Evolutionary conservation across 208 protist genomes (phyloP).

Genomic region (Crithidia mellificae): DNA sequence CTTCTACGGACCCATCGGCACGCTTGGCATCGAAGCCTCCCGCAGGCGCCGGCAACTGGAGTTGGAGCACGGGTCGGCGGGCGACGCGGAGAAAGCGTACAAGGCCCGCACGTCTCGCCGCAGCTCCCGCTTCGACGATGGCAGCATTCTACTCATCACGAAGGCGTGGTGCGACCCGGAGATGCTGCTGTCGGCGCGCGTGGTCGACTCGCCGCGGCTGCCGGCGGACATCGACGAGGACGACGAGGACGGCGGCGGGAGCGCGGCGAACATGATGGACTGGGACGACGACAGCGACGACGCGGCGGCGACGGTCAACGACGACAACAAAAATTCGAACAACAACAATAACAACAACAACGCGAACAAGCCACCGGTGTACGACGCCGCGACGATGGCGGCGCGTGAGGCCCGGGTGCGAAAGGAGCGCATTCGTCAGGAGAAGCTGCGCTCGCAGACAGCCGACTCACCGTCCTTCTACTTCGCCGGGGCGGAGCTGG

Average conservation of each 20-base stretch:
- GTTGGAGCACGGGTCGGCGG: conserved; percentile 22
- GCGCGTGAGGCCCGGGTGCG: conserved; percentile 12
- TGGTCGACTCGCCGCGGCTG: conserved; percentile 32
- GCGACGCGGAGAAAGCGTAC: conserved; percentile 37
- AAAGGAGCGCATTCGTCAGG: conserved; percentile 5
- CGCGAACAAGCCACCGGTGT: conserved; percentile 4
- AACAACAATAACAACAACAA: not conserved
- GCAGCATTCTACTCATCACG: conserved; percentile 29
- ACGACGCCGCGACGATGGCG: conserved; percentile 10
- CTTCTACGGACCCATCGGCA: conserved; percentile 51
- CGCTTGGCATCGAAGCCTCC: conserved; percentile 35
- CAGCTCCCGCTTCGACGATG: not conserved
- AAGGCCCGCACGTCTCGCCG: conserved; percentile 19
- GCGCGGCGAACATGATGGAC: conserved; percentile 6
- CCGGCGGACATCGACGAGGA: conserved; percentile 8
- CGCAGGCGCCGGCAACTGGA: conserved; percentile 32
- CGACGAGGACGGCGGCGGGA: conserved; percentile 2
- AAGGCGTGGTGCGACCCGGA: conserved; percentile 42
- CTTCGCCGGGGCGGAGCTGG: conserved; percentile 17
- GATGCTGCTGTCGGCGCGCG: conserved; percentile 24
- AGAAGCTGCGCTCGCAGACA: conserved; percentile 4
- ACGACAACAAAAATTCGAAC: not conserved
- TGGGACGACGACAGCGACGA: conserved; percentile 15
- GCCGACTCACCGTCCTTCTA: conserved; percentile 26
- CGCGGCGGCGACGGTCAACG: not conserved